phyloP scores from a whole-genome alignment of 2,329 filamentous ascomycete genomes.

The Fusarium caatingaense region DNA sequence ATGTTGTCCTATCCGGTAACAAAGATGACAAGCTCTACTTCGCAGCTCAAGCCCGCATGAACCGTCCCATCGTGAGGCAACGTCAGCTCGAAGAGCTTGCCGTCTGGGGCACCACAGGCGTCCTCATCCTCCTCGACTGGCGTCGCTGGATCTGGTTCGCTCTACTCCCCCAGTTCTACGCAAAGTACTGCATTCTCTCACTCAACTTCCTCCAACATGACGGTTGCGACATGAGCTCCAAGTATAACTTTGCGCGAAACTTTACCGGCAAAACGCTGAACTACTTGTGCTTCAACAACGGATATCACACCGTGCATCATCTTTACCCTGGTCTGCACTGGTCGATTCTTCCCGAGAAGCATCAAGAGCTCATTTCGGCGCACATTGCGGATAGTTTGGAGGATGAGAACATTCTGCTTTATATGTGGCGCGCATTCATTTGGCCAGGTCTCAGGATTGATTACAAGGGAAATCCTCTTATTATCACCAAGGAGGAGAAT shows the following conservation, averaged over 20 bases:
- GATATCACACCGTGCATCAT: conserved; percentile 25
- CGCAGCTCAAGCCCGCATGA: conserved; percentile 16
- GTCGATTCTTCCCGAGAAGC: conserved; percentile 17
- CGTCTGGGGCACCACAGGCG: conserved; percentile 7
- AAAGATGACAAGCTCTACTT: conserved; percentile 24
- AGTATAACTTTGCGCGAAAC: conserved; percentile 25
- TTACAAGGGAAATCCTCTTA: conserved; percentile 1
- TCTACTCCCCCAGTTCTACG: conserved; percentile 12
- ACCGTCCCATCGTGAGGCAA: conserved; percentile 18
- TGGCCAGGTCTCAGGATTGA: conserved; percentile 15
- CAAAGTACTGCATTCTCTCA: conserved; percentile 19
- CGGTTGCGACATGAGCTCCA: conserved; percentile 25
- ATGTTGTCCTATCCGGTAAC: conserved; percentile 14
- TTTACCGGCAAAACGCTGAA: conserved; percentile 9
- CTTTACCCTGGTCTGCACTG: conserved; percentile 16
- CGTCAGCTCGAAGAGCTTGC: conserved; percentile 15
- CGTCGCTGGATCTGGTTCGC: conserved; percentile 29
- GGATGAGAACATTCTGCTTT: background rate
- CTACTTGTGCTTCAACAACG: conserved; percentile 24
- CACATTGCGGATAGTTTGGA: conserved; percentile 5
- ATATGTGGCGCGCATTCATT: conserved; percentile 21
- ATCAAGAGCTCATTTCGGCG: conserved; percentile 8
- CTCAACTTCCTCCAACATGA: conserved; percentile 26
- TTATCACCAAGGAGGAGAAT: conserved; percentile 18
- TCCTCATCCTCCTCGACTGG: conserved; percentile 16